Conservation (phyloP, 202 grass and related monocot genomes). For the Zoysia matrella region DNA sequence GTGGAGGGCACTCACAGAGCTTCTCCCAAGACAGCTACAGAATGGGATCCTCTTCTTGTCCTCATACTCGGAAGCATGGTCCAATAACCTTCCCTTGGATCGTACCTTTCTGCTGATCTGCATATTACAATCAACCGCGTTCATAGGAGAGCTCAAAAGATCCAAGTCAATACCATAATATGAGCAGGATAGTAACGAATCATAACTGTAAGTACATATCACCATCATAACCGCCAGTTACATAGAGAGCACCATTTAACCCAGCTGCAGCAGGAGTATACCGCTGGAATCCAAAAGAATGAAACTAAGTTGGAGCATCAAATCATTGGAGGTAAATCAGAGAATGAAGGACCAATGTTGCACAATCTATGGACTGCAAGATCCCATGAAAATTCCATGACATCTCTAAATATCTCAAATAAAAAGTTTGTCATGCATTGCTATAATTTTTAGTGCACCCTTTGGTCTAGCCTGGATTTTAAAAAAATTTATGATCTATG, state of each 20-base stretch:
- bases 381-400: neutral
- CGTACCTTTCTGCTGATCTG: slow-evolving; percentile 81
- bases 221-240: slow-evolving; percentile 83
- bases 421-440: slow-evolving; percentile 18
- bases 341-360: neutral
- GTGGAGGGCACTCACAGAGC: slow-evolving; percentile 37
- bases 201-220: slow-evolving; percentile 72
- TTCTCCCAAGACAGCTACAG: slow-evolving; percentile 54
- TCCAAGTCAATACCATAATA: slow-evolving; percentile 6
- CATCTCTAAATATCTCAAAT: slow-evolving; percentile 2
- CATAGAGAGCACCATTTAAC: slow-evolving; percentile 61
- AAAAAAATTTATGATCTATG: neutral
- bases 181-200: neutral
- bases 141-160: slow-evolving; percentile 13
- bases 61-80: slow-evolving; percentile 66
- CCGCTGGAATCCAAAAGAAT: slow-evolving; percentile 52
- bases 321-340: slow-evolving; percentile 5
- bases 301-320: slow-evolving; percentile 28
- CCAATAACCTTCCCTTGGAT: slow-evolving; percentile 96
- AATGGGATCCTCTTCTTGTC: slow-evolving; percentile 66
- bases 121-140: slow-evolving; percentile 33
- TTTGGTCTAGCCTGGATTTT: slow-evolving; percentile 19
- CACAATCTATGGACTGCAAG: slow-evolving; percentile 20
- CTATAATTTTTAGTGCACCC: neutral
- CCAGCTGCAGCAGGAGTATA: slow-evolving; percentile 68